These are phyloP conservation scores for Xylariaceae sp. DNA, from an alignment of 2,329 filamentous ascomycete species.

Conservation along the genomic window DNA sequence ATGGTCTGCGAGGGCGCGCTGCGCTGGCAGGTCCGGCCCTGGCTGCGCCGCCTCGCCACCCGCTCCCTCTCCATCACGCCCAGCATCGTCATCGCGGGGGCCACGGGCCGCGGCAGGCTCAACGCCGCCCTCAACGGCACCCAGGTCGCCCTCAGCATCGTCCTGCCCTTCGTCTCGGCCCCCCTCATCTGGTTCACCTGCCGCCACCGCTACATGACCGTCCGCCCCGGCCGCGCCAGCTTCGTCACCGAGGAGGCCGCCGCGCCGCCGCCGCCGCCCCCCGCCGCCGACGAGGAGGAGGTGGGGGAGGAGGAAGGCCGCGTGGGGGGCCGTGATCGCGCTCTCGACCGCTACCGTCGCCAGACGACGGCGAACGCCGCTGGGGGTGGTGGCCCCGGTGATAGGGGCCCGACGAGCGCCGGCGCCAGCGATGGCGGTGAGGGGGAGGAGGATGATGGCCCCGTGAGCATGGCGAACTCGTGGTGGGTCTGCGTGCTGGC, in stretches of 20 bases:
- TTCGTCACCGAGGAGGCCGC: constrained; percentile 20
- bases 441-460: constrained; percentile 3
- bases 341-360: too few species aligned
- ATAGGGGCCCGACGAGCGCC: neutral
- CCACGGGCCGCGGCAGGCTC: constrained; percentile 64
- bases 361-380: neutral
- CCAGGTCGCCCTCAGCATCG: constrained; percentile 72
- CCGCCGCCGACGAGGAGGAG: constrained; percentile 2
- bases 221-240: constrained; percentile 38
- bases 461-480: constrained; percentile 62
- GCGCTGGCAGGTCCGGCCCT: constrained; percentile 65
- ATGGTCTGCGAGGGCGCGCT: constrained; percentile 83
- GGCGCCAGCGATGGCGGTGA: constrained; percentile 1
- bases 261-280: neutral
- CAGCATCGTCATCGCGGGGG: constrained; percentile 74
- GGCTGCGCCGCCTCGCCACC: constrained; percentile 71
- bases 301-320: constrained; percentile 3
- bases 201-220: constrained; percentile 71
- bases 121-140: constrained; percentile 64
- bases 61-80: constrained; percentile 75
- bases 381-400: constrained; percentile 4
- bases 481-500: constrained; percentile 53
- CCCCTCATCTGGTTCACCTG: constrained; percentile 83
- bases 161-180: constrained; percentile 74
- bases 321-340: too few species aligned